phyloP scores from a whole-genome alignment of 2,329 filamentous ascomycete genomes.

The Dothidotthia symphoricarpi region DNA sequence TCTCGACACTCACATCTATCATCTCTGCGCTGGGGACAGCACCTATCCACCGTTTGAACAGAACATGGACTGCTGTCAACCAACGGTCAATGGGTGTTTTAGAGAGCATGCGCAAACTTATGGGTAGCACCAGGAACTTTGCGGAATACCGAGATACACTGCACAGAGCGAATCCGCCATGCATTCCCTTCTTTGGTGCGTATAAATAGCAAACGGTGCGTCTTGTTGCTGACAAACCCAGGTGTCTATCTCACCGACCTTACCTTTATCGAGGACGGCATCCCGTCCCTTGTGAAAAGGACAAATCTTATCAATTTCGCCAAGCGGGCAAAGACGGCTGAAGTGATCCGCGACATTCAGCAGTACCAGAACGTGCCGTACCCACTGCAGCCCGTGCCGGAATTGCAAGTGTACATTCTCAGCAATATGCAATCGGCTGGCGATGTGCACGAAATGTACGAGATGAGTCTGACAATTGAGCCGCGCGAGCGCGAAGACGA shows the following conservation, averaged over 20 bases:
- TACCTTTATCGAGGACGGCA: slow-evolving; percentile 98
- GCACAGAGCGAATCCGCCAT: slow-evolving; percentile 90
- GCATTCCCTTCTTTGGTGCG: slow-evolving; percentile 95
- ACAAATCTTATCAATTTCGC: slow-evolving; percentile 97
- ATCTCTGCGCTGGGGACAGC: slow-evolving; percentile 94
- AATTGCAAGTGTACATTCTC: slow-evolving; percentile 94
- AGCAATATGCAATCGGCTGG: slow-evolving; percentile 94
- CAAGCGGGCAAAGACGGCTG: slow-evolving; percentile 95
- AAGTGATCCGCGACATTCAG: slow-evolving; percentile 97
- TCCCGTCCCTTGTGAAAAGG: slow-evolving; percentile 93
- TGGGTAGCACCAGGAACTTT: slow-evolving; percentile 98
- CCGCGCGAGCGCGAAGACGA: slow-evolving; percentile 96
- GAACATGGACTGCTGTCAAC: slow-evolving; percentile 93
- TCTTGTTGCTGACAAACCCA: slow-evolving; percentile 41
- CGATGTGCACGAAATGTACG: slow-evolving; percentile 99
- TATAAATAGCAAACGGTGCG: slow-evolving; percentile 3
- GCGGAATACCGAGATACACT: slow-evolving; percentile 91
- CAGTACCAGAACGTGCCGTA: slow-evolving; percentile 99
- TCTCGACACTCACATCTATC: slow-evolving; percentile 94
- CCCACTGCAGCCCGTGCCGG: slow-evolving; percentile 79
- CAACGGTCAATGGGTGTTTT: slow-evolving; percentile 75
- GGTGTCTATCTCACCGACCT: slow-evolving; percentile 96
- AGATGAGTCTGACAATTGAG: slow-evolving; percentile 90
- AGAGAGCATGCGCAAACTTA: slow-evolving; percentile 88
- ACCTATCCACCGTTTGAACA: slow-evolving; percentile 86